Percentiles rank a stretch among this genome's conserved stretches.
These are phyloP conservation scores for Gomphus bonarii DNA, from an alignment of 1,284 basidiomycete genomes.

Conservation along the genomic window DNA sequence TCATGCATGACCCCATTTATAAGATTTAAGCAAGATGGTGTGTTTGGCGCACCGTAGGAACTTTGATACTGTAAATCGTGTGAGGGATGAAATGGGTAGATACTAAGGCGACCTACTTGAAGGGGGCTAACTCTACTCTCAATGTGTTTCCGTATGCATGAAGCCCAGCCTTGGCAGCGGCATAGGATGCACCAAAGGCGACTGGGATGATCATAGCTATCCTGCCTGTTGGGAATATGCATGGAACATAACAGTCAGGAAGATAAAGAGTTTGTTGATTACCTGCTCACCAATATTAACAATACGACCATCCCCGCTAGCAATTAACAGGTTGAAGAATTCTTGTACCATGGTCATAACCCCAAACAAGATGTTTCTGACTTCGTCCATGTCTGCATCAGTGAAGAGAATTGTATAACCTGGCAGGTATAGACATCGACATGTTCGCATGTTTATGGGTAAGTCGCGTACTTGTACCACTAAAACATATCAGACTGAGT, in stretches of 20 bases:
- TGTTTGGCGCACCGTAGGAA: slow-evolving; percentile 18
- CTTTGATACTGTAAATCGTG: slow-evolving; percentile 20
- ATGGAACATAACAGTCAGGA: neutral
- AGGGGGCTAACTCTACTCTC: slow-evolving; percentile 7
- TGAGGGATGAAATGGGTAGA: neutral
- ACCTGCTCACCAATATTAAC: slow-evolving; percentile 8
- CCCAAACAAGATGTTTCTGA: slow-evolving; percentile 8
- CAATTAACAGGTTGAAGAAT: slow-evolving; percentile 9
- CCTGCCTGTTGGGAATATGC: slow-evolving; percentile 2
- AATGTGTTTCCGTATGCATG: slow-evolving; percentile 11
- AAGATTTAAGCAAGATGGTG: neutral
- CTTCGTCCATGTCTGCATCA: slow-evolving; percentile 7
- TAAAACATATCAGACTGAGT: neutral
- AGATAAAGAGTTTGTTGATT: neutral
- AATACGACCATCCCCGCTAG: slow-evolving; percentile 9
- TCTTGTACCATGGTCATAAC: slow-evolving; percentile 7
- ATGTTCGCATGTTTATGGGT: neutral
- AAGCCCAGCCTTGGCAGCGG: slow-evolving; percentile 8
- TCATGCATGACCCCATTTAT: neutral
- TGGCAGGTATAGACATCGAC: neutral
- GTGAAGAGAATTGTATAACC: slow-evolving; percentile 7
- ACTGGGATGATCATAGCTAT: slow-evolving; percentile 2
- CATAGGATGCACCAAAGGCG: slow-evolving; percentile 7
- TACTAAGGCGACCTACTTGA: slow-evolving; percentile 3
- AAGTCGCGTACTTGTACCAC: slow-evolving; percentile 7